Evolutionary conservation across 257 asterid genomes (phyloP), one percentile per base, ranked within the genome.

Genomic region (Solanum clarkiae): DNA sequence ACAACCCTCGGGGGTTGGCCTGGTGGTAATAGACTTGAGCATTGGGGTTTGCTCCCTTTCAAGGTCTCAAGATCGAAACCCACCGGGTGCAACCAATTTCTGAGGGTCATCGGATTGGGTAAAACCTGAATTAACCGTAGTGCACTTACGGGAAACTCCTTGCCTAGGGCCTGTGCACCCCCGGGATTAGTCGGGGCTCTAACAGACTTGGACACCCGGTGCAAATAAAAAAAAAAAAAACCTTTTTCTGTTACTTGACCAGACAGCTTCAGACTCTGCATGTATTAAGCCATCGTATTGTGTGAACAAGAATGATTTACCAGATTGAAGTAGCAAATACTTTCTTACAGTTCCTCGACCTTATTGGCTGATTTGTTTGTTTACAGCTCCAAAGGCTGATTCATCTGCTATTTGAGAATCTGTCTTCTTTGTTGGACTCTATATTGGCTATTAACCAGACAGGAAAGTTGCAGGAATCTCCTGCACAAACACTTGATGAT

Each of bases 361-460:
- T 77, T 79, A n/a, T 45, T 8, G 54, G 49, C 32, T 75, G n/a
- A 40, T 77, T 87, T 84, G 24, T 59, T 53, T 10, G 72, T 75
- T 84, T 81, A 71, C 92, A 97, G 99, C 98, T 97, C 71, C 98
- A 94, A 86, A 91, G 92, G 85, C 88, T 97, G 85, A 92, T 97
- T 86, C 92, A 93, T 84, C 88, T 95, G 89, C 92, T 95, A 88
- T 93, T 97, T 84, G 98, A 94, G 91, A 97, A 91, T 88, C 91
- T 93, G 54, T 87, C 94, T 13, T 89, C 98, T 79, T 87, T 92
- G 82, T 86, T 96, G 88, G 95, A 93, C 83, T 90, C 95, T 84
- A 86, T 96, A 66, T 71, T 87, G 90, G 88, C 86, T 55, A 85
- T 84, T 70, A 88, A 87, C 55, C 87, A 75, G 80, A 85, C 68